Conservation (phyloP, 768 basidiomycete species). For the Tylopilus sp. region DNA sequence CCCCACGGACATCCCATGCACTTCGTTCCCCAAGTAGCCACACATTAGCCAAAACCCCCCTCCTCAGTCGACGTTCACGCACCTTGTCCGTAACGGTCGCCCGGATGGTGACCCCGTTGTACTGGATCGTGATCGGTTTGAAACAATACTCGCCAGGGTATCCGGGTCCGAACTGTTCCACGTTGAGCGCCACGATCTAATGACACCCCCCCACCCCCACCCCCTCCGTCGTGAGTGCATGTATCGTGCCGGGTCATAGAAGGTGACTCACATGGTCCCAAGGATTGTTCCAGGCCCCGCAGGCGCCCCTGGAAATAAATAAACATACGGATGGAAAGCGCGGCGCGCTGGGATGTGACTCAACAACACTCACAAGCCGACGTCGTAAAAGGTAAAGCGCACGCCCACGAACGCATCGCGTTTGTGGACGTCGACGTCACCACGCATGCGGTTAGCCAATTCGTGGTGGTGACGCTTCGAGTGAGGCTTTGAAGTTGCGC, state of each 20-base stretch:
- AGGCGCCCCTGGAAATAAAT: conserved; percentile 45
- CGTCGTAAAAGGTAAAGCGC: conserved; percentile 53
- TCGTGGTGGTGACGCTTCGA: conserved; percentile 40
- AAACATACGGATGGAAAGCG: not conserved
- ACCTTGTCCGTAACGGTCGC: conserved; percentile 66
- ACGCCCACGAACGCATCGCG: conserved; percentile 31
- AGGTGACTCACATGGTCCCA: conserved; percentile 25
- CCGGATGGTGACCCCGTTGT: conserved; percentile 46
- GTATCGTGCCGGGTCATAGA: not conserved
- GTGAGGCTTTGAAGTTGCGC: conserved; percentile 23
- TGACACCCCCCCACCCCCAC: no score
- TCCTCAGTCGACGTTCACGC: no score
- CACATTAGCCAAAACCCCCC: not conserved
- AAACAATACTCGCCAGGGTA: conserved; percentile 66
- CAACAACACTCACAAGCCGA: conserved; percentile 41
- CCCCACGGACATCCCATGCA: conserved; percentile 64
- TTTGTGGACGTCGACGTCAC: conserved; percentile 33
- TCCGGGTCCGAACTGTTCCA: conserved; percentile 48
- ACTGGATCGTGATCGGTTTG: conserved; percentile 57
- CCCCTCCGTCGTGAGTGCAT: conserved; percentile 1
- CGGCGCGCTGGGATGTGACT: not conserved
- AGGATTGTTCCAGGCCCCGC: conserved; percentile 39
- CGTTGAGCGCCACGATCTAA: conserved; percentile 30
- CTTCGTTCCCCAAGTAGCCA: conserved; percentile 33
- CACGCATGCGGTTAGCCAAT: conserved; percentile 43